Base-by-base conservation (phyloP, 2,329 filamentous ascomycete genomes). In the Alternaria novae-zelandiae region DNA sequence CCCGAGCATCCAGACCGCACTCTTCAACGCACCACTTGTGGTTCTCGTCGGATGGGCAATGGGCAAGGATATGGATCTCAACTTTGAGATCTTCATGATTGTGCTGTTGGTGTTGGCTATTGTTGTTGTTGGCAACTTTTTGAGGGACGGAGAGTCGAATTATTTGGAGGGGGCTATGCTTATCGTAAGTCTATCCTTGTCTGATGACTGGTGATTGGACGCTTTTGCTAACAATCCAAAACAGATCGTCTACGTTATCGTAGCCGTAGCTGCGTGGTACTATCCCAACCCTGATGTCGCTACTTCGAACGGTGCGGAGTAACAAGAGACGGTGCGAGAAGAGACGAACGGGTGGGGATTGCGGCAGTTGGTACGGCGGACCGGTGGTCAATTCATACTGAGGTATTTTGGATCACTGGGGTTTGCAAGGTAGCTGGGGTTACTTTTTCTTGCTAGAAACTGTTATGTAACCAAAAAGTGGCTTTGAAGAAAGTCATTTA, bases 21-120 rank as follows among this genome's bases (percentile, higher is more conserved):
- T 97, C 13, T 89, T 97, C 76, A 97, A 96, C 75, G 93, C 90
- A 0, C 94, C 94, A 0, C 85, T 97, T 2, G 90, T 93, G 6
- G 90, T 97, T 41, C 85, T 97, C 25, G 90, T 96, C 53, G 92
- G 91, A 43, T 97, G 94, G 94, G 89, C 90, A 21, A 80, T 93
- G 46, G 82, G 82, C 62, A 89, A 89, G 71, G 78, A 85, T 3
- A 92, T 97, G 87, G 89, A 91, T 65, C 83, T 97, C 45, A 91
- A 93, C 78, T 97, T 97, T 77, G 92, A 96, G 70, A 86, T 94
- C 11, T 97, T 97, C 83, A 93, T 96, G 83, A 86, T 96, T 25
- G 87, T 91, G 56, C 85, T 97, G 68, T 83, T 97, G 11, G 89
- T 97, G 57, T 83, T 97, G 28, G 88, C 92, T 20, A 95, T 97